These are phyloP conservation scores for Truncatella angustata DNA, from an alignment of 2,329 filamentous ascomycete genomes.

Conservation along the genomic window DNA sequence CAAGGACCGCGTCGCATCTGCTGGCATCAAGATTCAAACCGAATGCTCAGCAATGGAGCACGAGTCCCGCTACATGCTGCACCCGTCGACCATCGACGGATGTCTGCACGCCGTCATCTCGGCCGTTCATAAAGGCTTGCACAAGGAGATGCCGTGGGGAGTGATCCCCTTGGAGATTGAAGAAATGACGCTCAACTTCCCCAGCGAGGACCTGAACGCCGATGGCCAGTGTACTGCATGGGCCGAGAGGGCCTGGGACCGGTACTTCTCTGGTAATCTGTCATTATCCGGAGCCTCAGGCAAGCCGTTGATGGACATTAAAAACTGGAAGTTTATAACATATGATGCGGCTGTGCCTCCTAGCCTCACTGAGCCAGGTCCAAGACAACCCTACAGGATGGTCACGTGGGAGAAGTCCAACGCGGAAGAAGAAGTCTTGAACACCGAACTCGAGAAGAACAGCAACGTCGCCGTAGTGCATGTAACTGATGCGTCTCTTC, in stretches of 20 bases:
- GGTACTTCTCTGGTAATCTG: slow-evolving; percentile 18
- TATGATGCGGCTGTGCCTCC: slow-evolving; percentile 22
- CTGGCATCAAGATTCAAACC: slow-evolving; percentile 7
- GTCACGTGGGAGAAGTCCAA: not conserved
- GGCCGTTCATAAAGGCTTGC: slow-evolving; percentile 14
- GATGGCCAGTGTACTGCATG: slow-evolving; percentile 12
- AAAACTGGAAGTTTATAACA: slow-evolving; percentile 16
- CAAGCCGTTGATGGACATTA: slow-evolving; percentile 13
- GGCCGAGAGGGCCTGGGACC: slow-evolving; percentile 14
- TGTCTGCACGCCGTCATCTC: slow-evolving; percentile 21
- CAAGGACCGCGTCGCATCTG: slow-evolving; percentile 10
- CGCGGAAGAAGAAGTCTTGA: too few relatives aligned
- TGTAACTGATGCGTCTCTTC: too few relatives aligned
- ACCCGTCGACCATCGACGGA: slow-evolving; percentile 31
- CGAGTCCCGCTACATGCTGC: slow-evolving; percentile 29
- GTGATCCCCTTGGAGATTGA: slow-evolving; percentile 15
- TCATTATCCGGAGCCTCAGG: slow-evolving; percentile 11
- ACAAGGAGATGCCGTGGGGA: slow-evolving; percentile 18
- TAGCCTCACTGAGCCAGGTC: not conserved
- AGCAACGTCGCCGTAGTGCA: too few relatives aligned
- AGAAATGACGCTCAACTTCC: slow-evolving; percentile 13
- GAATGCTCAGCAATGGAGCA: slow-evolving; percentile 9
- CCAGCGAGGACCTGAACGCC: slow-evolving; percentile 2
- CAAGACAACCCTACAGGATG: not conserved
- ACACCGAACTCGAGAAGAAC: too few relatives aligned